phyloP scores from a whole-genome alignment of 345 rosid species.

The Syzygium jambos region DNA sequence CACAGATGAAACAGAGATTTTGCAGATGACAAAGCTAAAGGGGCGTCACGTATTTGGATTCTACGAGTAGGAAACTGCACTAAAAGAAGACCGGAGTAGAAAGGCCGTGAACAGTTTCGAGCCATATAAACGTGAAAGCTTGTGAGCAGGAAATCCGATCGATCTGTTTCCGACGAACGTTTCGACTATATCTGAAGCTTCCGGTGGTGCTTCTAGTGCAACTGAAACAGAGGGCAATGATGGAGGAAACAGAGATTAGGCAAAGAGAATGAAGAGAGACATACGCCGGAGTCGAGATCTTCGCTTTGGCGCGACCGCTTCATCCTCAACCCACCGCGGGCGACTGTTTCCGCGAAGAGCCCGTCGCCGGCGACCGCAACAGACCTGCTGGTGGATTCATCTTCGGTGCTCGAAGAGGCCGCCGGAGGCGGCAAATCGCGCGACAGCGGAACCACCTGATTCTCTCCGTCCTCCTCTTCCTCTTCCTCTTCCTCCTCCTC shows the following conservation, averaged over 20 bases:
- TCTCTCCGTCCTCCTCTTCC: slow-evolving; percentile 42
- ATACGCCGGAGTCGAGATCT: slow-evolving; percentile 39
- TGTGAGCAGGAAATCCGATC: neutral
- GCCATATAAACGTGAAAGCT: neutral
- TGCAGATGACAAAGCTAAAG: neutral
- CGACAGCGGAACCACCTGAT: slow-evolving; percentile 85
- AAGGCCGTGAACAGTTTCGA: neutral
- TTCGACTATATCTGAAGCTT: neutral
- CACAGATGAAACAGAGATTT: neutral
- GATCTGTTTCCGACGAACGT: neutral
- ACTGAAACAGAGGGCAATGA: neutral
- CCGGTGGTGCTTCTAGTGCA: neutral
- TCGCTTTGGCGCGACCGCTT: slow-evolving; percentile 29
- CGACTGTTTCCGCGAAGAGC: neutral
- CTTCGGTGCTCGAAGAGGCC: slow-evolving; percentile 36
- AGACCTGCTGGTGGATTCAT: slow-evolving; percentile 5
- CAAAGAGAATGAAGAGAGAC: neutral
- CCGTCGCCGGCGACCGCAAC: neutral
- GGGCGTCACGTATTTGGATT: neutral
- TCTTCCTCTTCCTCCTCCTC: slow-evolving; percentile 2
- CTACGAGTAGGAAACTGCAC: neutral
- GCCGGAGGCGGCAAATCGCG: slow-evolving; percentile 23
- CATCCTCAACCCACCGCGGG: slow-evolving; percentile 8
- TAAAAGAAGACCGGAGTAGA: neutral
- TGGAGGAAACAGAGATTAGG: neutral